Base-by-base conservation (phyloP, 2,329 filamentous ascomycete species). In the Stenocarpella maydis region DNA sequence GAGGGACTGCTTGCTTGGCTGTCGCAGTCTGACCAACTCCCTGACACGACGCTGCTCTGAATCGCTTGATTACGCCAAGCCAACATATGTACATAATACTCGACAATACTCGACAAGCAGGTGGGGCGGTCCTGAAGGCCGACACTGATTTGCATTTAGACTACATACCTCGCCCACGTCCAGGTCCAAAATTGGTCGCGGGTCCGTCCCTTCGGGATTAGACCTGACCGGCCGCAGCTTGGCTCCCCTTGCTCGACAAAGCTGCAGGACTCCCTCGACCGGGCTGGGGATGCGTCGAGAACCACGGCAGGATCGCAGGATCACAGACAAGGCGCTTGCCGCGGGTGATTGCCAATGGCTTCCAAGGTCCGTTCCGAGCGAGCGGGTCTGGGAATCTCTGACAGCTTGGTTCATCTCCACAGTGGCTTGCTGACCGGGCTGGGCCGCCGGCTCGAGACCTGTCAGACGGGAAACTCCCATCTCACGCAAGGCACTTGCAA, bases 391-490 rank as follows among this genome's bases (percentile, higher is more conserved):
- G 12, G 65, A 45, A 37, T 37, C 24, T 63, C 54, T 49, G 58
- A 63, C 41, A 63, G 58, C 58, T 47, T 49, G 58, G 58, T 37
- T 63, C 58, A 37, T 63, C 58, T 37, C 58, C 58, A 63, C 58
- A 61, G 19, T 24, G 58, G 58, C 58, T 41, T 37, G 58, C 58
- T 63, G 58, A 37, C 58, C 58, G 58, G 58, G 43, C 58, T 63
- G 58, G 58, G 31, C 58, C 58, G 58, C 58, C 43, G 41, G 43
- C 58, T 63, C 10, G 31, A 41, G 28, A 47, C 14, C 41, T 61
- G 58, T 63, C 58, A 61, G 58, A 49, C 58, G 58, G 58, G 5
- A 63, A 63, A 63, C 49, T 63, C n/a, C 58, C 58, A 63, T 49
- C 43, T 24, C 41, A 9, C 14, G 8, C 37, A 43, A 49, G 26